phyloP scores from a whole-genome alignment of 2,329 filamentous ascomycete genomes.

The Laburnicola sp. region DNA sequence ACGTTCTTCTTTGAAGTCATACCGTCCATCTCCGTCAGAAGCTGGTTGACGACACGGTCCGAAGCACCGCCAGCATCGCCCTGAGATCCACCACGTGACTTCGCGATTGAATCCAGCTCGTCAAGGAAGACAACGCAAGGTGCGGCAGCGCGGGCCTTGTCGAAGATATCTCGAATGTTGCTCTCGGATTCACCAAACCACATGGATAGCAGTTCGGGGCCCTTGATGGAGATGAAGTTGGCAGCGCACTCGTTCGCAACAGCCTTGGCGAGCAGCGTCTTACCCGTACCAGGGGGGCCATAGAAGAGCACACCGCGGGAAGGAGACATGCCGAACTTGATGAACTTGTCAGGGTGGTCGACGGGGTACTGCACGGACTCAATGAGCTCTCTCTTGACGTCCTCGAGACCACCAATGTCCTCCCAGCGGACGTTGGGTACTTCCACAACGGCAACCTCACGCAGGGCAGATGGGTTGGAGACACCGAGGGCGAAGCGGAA shows the following conservation, averaged over 20 bases:
- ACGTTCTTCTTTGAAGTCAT: constrained; percentile 99
- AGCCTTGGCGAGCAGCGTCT: constrained; percentile 98
- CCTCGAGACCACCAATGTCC: constrained; percentile 97
- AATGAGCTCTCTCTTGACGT: constrained; percentile 99
- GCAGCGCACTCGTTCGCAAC: constrained; percentile 98
- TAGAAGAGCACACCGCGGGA: constrained; percentile 99
- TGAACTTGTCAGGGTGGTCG: constrained; percentile 99
- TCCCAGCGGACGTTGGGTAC: constrained; percentile 99
- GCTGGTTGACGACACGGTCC: constrained; percentile 99
- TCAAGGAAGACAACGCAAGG: constrained; percentile 99
- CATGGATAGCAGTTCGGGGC: constrained; percentile 97
- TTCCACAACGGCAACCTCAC: constrained; percentile 98
- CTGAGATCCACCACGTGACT: constrained; percentile 94
- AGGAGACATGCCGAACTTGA: constrained; percentile 98
- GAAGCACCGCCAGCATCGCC: constrained; percentile 97
- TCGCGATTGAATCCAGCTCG: constrained; percentile 97
- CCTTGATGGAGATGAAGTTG: constrained; percentile 99
- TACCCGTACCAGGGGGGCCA: constrained; percentile 99
- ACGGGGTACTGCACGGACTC: constrained; percentile 99
- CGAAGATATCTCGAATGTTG: constrained; percentile 99
- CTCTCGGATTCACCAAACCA: constrained; percentile 99
- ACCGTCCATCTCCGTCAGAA: constrained; percentile 98
- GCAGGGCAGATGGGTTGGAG: constrained; percentile 96
- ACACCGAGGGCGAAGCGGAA: constrained; percentile 98
- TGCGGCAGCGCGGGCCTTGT: constrained; percentile 97